These are phyloP conservation scores for Alternaria triticimaculans DNA, from an alignment of 2,329 filamentous ascomycete genomes.

Conservation along the genomic window DNA sequence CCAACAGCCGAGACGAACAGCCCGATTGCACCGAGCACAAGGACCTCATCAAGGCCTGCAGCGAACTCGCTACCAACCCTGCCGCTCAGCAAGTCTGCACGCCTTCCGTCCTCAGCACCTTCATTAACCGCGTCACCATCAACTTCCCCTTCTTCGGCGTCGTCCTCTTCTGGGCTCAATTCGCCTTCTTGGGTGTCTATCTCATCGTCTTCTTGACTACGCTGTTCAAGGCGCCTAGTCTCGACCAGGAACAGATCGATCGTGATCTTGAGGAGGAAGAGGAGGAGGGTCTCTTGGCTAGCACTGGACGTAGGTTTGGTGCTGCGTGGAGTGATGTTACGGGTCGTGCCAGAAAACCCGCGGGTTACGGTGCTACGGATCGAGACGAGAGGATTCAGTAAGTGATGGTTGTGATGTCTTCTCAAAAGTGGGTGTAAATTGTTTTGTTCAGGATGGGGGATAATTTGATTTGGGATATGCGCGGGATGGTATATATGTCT, in stretches of 20 bases:
- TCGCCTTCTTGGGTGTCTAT: slow-evolving; percentile 85
- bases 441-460: background rate
- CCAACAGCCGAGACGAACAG: slow-evolving; percentile 66
- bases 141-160: slow-evolving; percentile 96
- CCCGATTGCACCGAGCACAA: slow-evolving; percentile 77
- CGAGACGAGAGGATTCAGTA: background rate
- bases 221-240: slow-evolving; percentile 78
- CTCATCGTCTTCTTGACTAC: slow-evolving; percentile 79
- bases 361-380: slow-evolving; percentile 38
- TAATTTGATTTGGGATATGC: background rate
- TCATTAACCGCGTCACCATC: slow-evolving; percentile 88
- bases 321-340: slow-evolving; percentile 91
- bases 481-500: background rate
- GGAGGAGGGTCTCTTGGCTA: slow-evolving; percentile 88
- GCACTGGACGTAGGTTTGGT: slow-evolving; percentile 79
- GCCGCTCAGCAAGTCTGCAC: slow-evolving; percentile 84
- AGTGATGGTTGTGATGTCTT: rapidly evolving
- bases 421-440: background rate
- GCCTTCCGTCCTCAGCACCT: slow-evolving; percentile 87
- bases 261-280: slow-evolving; percentile 91
- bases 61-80: slow-evolving; percentile 74
- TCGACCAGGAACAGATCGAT: slow-evolving; percentile 80
- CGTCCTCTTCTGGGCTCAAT: slow-evolving; percentile 96
- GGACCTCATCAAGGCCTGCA: slow-evolving; percentile 80
- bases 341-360: slow-evolving; percentile 55